Evolutionary conservation across 495 filamentous ascomycete species (phyloP), one percentile per base, ranked within the genome.

Genomic region (Penicillium flavigenum): DNA sequence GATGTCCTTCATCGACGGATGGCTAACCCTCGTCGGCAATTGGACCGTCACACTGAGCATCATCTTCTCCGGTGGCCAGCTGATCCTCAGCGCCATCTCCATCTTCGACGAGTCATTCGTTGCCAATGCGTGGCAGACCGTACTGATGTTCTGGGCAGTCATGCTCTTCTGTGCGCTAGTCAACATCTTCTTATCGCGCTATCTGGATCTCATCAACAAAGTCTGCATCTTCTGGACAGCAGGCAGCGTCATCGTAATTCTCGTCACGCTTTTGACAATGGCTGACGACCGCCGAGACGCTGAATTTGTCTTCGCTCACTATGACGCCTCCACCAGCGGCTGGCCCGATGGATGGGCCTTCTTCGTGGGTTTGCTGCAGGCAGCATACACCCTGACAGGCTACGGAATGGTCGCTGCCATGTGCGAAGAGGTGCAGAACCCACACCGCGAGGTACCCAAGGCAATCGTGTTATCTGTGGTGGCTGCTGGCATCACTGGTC

Each of bases 11-110:
- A 83, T 86, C 17, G 87, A 86, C 12, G 88, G 88, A 24, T 91
- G 88, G 88, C 78, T 91, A 61, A 89, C 86, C 43, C 81, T 88
- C 5, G 83, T 85, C 2, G 88, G 86, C 1, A 90, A 88, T 79
- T 88, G 89, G 62, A 79, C 78, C 4, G 72, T 81, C 14, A 79
- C 77, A 7, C 72, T 80, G 4, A 79, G 73, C 36, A 78, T 77
- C 39, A 78, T 75, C 45, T 77, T 82, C 50, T 65, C 70, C 0
- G 83, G 84, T 8, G 83, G 72, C 0, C 83, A 87, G 62, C 61
- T 89, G 29, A 83, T 88, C 39, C 74, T 88, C 19, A 80, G 76
- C 45, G 82, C 84, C 0, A 86, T 88, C 54, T 70, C 81, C 7
- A 68, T 88, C 5, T 86, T 82, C 80, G 73, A 82, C 19, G 82